phyloP scores from a whole-genome alignment of 2,329 filamentous ascomycete species.

The Trichoderma lentiforme region DNA sequence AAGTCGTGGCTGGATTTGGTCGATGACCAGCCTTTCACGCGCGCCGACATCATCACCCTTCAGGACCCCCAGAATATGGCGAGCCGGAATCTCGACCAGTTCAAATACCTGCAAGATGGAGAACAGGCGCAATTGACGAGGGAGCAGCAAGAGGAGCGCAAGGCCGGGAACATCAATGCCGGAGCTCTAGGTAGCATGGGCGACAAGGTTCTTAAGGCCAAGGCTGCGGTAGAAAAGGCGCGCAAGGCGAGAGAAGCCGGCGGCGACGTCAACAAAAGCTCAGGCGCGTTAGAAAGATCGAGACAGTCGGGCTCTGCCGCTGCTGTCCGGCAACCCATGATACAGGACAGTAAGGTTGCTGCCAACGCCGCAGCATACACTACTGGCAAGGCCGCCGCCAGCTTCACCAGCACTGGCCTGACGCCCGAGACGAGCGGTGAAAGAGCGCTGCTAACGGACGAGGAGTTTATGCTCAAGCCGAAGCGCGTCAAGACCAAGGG shows the following conservation, averaged over 20 bases:
- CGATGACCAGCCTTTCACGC: constrained; percentile 78
- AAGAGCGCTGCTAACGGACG: constrained; percentile 80
- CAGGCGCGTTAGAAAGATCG: constrained; percentile 40
- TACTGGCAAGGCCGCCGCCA: constrained; percentile 85
- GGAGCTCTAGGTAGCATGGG: constrained; percentile 73
- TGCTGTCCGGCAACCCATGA: constrained; percentile 36
- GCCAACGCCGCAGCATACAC: constrained; percentile 90
- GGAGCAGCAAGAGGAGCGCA: constrained; percentile 66
- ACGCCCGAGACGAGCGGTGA: constrained; percentile 89
- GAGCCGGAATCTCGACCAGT: constrained; percentile 76
- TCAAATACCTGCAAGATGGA: constrained; percentile 86
- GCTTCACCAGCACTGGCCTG: constrained; percentile 90
- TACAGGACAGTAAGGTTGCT: constrained; percentile 58
- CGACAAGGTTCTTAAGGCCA: constrained; percentile 84
- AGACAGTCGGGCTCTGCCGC: constrained; percentile 13
- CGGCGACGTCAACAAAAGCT: constrained; percentile 54
- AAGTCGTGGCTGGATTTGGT: constrained; percentile 94
- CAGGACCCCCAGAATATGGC: constrained; percentile 93
- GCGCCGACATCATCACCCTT: constrained; percentile 91
- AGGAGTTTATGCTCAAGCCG: constrained; percentile 95
- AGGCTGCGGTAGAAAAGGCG: constrained; percentile 88
- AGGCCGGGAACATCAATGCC: constrained; percentile 70
- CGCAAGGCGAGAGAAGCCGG: constrained; percentile 67
- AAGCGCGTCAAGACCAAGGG: constrained; percentile 85
- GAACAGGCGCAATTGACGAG: constrained; percentile 63